Evolutionary conservation across 2,329 filamentous ascomycete species (phyloP).

Genomic region (Xylogone sp.): DNA sequence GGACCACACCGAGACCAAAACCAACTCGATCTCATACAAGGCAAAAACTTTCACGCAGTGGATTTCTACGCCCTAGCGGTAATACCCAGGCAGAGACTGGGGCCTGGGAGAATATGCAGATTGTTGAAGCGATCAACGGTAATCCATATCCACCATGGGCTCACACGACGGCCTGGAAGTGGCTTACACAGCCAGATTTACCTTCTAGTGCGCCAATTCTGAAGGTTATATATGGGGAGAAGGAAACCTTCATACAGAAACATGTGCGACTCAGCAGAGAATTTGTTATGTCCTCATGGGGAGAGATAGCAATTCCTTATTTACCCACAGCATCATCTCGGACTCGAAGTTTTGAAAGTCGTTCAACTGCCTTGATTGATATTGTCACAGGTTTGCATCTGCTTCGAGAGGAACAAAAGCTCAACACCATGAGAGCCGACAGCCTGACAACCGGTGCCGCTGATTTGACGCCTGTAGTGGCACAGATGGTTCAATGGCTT

Average conservation of each 20-base stretch:
- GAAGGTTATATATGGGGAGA: conserved; percentile 37
- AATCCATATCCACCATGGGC: conserved; percentile 49
- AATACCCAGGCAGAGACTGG: conserved; percentile 33
- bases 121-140: conserved; percentile 33
- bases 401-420: conserved; percentile 83
- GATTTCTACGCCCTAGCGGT: conserved; percentile 45
- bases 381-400: conserved; percentile 77
- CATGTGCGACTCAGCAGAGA: conserved; percentile 58
- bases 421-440: conserved; percentile 58
- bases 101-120: conserved; percentile 44
- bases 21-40: conserved; percentile 30
- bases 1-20: conserved; percentile 32
- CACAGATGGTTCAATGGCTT: conserved; percentile 80
- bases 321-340: conserved; percentile 56
- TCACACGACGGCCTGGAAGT: conserved; percentile 64
- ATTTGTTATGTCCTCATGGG: conserved; percentile 60
- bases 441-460: conserved; percentile 38
- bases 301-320: conserved; percentile 54
- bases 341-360: conserved; percentile 48
- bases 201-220: background rate
- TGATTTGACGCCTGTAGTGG: conserved; percentile 67
- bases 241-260: conserved; percentile 45
- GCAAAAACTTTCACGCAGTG: conserved; percentile 32
- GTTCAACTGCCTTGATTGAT: conserved; percentile 59
- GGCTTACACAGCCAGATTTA: conserved; percentile 51